phyloP scores from a whole-genome alignment of 805 yeast species.

The Komagataella mondaviorum region DNA sequence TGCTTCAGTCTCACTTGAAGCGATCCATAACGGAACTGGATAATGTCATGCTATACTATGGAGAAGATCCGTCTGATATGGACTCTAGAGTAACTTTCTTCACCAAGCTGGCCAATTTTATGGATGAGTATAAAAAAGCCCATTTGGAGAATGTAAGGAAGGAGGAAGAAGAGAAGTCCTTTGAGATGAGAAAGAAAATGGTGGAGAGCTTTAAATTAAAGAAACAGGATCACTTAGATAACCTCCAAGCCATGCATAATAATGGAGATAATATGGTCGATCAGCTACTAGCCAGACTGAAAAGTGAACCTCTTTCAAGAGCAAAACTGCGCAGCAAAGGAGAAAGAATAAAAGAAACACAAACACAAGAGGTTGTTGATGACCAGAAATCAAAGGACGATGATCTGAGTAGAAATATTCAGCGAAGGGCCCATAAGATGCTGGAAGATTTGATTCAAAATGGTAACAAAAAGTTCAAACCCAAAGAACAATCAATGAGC shows the following conservation, averaged over 20 bases:
- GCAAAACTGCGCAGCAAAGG: neutral
- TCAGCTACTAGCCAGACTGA: neutral
- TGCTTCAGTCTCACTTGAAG: slow-evolving; percentile 35
- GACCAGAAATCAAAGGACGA: neutral
- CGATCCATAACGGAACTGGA: slow-evolving; percentile 39
- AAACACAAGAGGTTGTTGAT: neutral
- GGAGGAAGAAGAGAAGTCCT: slow-evolving; percentile 56
- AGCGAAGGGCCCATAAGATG: neutral
- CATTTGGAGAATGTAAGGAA: slow-evolving; percentile 50
- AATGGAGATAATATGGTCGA: slow-evolving; percentile 3
- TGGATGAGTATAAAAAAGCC: slow-evolving; percentile 47
- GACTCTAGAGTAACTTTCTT: slow-evolving; percentile 47
- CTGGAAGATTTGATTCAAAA: neutral
- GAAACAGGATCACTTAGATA: slow-evolving; percentile 13
- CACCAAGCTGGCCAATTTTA: slow-evolving; percentile 45
- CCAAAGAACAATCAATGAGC: neutral
- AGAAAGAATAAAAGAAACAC: neutral
- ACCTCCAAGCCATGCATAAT: slow-evolving; percentile 1
- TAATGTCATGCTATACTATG: slow-evolving; percentile 53
- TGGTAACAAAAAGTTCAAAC: neutral
- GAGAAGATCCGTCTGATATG: slow-evolving; percentile 50
- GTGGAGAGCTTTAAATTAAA: slow-evolving; percentile 22
- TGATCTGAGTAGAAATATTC: neutral
- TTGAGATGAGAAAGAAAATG: slow-evolving; percentile 47
- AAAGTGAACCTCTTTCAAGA: neutral